Evolutionary conservation across 2,329 filamentous ascomycete genomes (phyloP), one percentile per base, ranked within the genome.

Genomic region (Xylariaceae sp.): DNA sequence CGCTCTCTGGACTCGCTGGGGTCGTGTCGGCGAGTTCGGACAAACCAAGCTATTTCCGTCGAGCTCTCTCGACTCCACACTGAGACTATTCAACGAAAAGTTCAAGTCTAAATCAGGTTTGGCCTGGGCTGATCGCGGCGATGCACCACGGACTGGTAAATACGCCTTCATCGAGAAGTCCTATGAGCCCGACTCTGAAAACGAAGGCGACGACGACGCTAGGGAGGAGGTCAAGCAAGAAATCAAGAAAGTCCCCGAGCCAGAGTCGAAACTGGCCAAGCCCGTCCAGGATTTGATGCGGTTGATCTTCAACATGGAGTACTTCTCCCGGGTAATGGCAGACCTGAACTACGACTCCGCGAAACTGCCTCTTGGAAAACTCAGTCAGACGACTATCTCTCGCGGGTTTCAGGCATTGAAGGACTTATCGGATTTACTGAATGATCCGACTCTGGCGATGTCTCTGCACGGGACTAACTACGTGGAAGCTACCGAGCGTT

Each of bases 151-250:
- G 63, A 71, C 78, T 0, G 84, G 79, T 35, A 86, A 88, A 66
- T 95, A 95, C 65, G 86, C 86, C 2, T 95, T 90, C 67, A 78
- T 95, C 8, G 89, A 95, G 72, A 80, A 80, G 42, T 87, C 81
- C 65, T 95, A 95, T 66, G 83, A 87, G 47, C 79, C 82, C 0
- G 86, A 89, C 55, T 81, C 77, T 0, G 69, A 73, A 48, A 64
- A 68, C 4, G 67, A 67, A 12, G 64, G 65, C 26, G 35, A 65
- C 27, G 64, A 65, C 26, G 35, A 65, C 27, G 61, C 62, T 19
- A 65, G 69, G 42, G 56, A 50, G n/a, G 32, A 62, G 30, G 47
- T 48, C 41, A 50, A 58, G 41, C 44, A 58, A 26, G 62, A 66
- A 30, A 53, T 59, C 39, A 66, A 67, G 54, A 31, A 61, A 30